phyloP scores from a whole-genome alignment of 2,329 filamentous ascomycete genomes.

The Penicillium corylophilum region DNA sequence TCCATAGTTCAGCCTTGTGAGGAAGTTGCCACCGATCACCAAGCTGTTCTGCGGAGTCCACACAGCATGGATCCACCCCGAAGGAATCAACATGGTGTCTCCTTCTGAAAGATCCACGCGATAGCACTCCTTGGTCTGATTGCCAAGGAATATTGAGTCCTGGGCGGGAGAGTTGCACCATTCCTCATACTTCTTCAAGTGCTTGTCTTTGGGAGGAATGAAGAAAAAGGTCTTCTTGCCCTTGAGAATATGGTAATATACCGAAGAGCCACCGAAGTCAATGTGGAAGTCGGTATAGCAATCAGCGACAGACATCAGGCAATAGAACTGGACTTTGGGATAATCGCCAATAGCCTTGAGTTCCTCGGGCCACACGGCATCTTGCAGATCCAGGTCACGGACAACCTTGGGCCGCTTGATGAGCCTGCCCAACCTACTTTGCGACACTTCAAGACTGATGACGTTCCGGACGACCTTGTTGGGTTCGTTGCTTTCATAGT shows the following conservation, averaged over 20 bases:
- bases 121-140: constrained; percentile 65
- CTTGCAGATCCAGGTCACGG: constrained; percentile 59
- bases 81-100: constrained; percentile 70
- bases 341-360: constrained; percentile 56
- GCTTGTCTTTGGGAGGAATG: constrained; percentile 66
- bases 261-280: constrained; percentile 69
- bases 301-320: constrained; percentile 68
- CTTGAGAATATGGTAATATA: constrained; percentile 68
- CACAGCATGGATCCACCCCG: constrained; percentile 70
- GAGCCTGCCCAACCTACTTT: constrained; percentile 60
- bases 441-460: constrained; percentile 67
- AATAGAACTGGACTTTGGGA: constrained; percentile 67
- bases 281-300: constrained; percentile 73
- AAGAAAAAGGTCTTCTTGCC: constrained; percentile 71
- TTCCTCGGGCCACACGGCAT: constrained; percentile 52
- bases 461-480: constrained; percentile 65
- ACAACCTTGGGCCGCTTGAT: constrained; percentile 65
- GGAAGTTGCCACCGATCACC: constrained; percentile 69
- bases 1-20: constrained; percentile 63
- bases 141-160: constrained; percentile 64
- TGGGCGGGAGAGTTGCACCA: constrained; percentile 68
- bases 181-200: constrained; percentile 69
- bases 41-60: constrained; percentile 69
- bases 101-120: constrained; percentile 65
- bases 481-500: constrained; percentile 58